Percentiles rank a stretch among this genome's conserved stretches.
Evolutionary conservation across 2,329 filamentous ascomycete species (phyloP).

Genomic region (Knufia fluminis): DNA sequence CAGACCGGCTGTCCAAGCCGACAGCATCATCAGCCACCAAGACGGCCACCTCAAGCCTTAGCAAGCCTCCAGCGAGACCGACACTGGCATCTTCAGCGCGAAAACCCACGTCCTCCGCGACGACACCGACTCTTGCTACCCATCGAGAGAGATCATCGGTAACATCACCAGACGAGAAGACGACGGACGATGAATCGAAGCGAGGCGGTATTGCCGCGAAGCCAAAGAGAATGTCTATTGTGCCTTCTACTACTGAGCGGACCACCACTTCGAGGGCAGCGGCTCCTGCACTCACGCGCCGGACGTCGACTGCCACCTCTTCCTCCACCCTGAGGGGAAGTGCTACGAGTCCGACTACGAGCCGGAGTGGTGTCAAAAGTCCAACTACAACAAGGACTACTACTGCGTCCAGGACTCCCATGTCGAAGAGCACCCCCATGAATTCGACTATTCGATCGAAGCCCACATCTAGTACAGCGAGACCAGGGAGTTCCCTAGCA

Average conservation of each 20-base stretch:
- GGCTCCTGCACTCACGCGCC: constrained; percentile 11
- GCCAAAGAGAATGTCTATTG: constrained; percentile 38
- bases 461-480: constrained; percentile 23
- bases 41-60: constrained; percentile 29
- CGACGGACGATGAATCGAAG: constrained; percentile 36
- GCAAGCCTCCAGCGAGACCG: constrained; percentile 37
- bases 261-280: constrained; percentile 11
- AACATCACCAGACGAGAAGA: constrained; percentile 26
- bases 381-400: constrained; percentile 29
- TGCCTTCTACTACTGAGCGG: constrained; percentile 27
- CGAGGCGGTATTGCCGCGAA: constrained; percentile 31
- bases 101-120: constrained; percentile 27
- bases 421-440: constrained; percentile 22
- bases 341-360: constrained; percentile 7
- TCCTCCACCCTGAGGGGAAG: background rate
- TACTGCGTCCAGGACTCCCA: constrained; percentile 21
- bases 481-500: constrained; percentile 17
- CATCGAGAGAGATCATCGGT: constrained; percentile 35
- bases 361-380: constrained; percentile 30
- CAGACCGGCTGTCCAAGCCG: constrained; percentile 27
- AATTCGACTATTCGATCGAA: constrained; percentile 24
- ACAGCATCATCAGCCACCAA: constrained; percentile 24
- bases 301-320: constrained; percentile 10
- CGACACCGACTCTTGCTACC: constrained; percentile 25
- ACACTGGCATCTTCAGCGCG: constrained; percentile 25